phyloP scores from a whole-genome alignment of 2,329 filamentous ascomycete genomes.

The Incumbomyces lentus region DNA sequence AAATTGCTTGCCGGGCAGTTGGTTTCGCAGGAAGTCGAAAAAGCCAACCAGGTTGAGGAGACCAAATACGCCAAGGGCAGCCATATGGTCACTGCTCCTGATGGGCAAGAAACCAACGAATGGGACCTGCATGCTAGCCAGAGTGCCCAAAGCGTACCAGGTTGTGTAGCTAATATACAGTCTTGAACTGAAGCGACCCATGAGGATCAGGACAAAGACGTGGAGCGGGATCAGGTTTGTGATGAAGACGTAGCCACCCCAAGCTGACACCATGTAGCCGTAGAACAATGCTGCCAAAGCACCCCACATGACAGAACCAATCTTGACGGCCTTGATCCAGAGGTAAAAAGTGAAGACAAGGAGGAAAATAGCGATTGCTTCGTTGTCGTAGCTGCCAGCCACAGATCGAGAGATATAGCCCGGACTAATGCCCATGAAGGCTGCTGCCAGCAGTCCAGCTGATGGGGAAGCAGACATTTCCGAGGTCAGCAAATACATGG shows the following conservation, averaged over 20 bases:
- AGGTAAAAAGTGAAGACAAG: conserved; percentile 97
- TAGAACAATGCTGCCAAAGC: conserved; percentile 91
- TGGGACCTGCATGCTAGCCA: conserved; percentile 98
- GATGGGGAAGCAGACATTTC: conserved; percentile 96
- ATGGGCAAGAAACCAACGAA: conserved; percentile 97
- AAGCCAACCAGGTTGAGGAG: conserved; percentile 88
- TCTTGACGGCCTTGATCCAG: conserved; percentile 97
- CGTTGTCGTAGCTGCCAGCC: conserved; percentile 97
- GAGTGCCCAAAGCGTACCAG: conserved; percentile 91
- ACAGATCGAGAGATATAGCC: conserved; percentile 98
- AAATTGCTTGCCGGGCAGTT: conserved; percentile 86
- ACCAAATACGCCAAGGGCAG: conserved; percentile 87
- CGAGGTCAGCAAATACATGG: conserved; percentile 87
- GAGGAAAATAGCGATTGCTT: conserved; percentile 97
- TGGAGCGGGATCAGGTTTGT: conserved; percentile 93
- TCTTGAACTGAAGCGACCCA: conserved; percentile 90
- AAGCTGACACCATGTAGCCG: conserved; percentile 99
- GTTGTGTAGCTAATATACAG: conserved; percentile 96
- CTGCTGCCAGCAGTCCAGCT: conserved; percentile 83
- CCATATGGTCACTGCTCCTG: conserved; percentile 97
- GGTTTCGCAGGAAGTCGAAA: conserved; percentile 79
- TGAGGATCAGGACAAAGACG: conserved; percentile 84
- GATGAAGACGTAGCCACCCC: conserved; percentile 99
- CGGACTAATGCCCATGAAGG: conserved; percentile 94
- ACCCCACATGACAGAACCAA: conserved; percentile 93